Evolutionary conservation across 495 filamentous ascomycete species (phyloP), one percentile per base, ranked within the genome.

Genomic region (Chaetomium cochliodes): DNA sequence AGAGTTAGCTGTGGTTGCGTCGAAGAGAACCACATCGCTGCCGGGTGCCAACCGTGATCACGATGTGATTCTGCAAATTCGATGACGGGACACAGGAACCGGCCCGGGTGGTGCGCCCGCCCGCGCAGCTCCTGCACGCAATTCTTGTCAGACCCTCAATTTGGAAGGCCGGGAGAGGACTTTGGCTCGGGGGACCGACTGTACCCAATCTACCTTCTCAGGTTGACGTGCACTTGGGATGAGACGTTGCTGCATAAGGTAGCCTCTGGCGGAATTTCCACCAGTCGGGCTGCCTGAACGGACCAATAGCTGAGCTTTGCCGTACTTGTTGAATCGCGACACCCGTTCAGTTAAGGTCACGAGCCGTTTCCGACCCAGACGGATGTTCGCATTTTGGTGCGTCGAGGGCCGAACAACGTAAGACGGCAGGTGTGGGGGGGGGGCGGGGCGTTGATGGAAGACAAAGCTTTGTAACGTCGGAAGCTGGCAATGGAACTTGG

Each of bases 21-120:
- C 53, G 49, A 33, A 51, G 47, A 13, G 49, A 33, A 44, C 28
- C 37, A n/a, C 13, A 41, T 42, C 50, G 52, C 25, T 44, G 16
- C 49, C 2, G 13, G 16, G 15, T 22, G 8, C 26, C 13, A 39
- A 11, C 7, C 57, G 44, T 28, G 22, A 26, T 26, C 37, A 23
- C 39, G 60, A 46, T 63, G 60, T 46, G 37, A 8, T 33, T 2
- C 37, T 56, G 50, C 23, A 18, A 44, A 53, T 25, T 42, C 39
- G 51, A 62, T 50, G 39, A 42, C 12, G 62, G 46, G 47, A 22
- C 62, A 58, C 62, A 58, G 33, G 55, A 64, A 41, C 54, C 47
- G 62, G 62, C 9, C 33, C 46, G 55, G 47, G 58, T 53, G 55
- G 8, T 26, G 42, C 25, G 20, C 37, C 15, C 22, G 41, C 28